Conservation (phyloP, 345 rosid genomes). For the Cardamine resedifolia region DNA sequence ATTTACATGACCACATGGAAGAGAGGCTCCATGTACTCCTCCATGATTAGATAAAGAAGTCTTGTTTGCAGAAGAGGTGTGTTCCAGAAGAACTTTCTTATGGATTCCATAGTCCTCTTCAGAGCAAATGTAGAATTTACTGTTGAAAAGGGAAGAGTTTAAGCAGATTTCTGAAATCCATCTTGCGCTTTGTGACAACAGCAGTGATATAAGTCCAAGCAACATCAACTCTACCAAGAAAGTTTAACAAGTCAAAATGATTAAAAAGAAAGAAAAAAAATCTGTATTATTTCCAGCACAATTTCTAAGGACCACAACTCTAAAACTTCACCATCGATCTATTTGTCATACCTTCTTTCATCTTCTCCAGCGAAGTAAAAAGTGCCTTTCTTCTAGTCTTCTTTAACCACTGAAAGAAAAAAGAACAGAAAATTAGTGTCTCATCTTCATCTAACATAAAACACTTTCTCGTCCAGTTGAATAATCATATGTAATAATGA, state of each 20-base stretch:
- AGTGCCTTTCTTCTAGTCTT: conserved; percentile 85
- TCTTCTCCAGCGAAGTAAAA: conserved; percentile 83
- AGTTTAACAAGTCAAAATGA: conserved; percentile 13
- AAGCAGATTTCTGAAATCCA: conserved; percentile 92
- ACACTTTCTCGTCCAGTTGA: neutral
- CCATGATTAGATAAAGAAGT: conserved; percentile 57
- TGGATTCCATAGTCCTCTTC: conserved; percentile 54
- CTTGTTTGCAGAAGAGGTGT: conserved; percentile 45
- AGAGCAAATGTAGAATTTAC: conserved; percentile 80
- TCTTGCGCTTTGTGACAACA: conserved; percentile 88
- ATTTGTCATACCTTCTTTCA: conserved; percentile 66
- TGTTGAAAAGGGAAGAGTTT: conserved; percentile 79
- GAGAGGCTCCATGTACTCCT: conserved; percentile 44
- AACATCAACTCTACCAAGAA: conserved; percentile 82
- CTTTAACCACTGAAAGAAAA: conserved; percentile 69
- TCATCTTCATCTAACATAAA: conserved; percentile 7
- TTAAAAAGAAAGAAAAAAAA: neutral
- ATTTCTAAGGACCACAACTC: neutral
- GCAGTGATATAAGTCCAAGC: conserved; percentile 87
- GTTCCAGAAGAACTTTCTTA: conserved; percentile 43
- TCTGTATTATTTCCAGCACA: neutral
- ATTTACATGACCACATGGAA: conserved; percentile 79
- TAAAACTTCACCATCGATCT: neutral
- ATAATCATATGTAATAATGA: neutral
- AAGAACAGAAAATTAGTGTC: neutral